Conservation (phyloP, 495 filamentous ascomycete species). For the Lasiosphaeria hispida region DNA sequence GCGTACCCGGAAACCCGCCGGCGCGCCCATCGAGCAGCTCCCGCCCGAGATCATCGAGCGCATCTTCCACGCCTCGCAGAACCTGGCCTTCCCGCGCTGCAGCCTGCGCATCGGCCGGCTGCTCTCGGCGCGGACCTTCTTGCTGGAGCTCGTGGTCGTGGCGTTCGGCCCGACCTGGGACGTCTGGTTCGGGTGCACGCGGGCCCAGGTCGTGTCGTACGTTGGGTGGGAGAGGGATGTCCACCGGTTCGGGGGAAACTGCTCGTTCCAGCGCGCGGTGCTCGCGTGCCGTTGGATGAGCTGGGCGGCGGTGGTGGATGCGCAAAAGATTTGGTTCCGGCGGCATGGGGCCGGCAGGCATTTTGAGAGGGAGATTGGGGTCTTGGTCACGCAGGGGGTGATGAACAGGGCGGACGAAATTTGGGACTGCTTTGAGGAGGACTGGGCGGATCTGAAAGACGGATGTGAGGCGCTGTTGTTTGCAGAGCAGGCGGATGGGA, state of each 20-base stretch:
- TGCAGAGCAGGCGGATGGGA: no score
- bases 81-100: constrained; percentile 36
- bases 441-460: no score
- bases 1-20: constrained; percentile 14
- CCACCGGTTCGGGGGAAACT: constrained; percentile 25
- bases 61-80: constrained; percentile 39
- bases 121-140: constrained; percentile 30
- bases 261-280: constrained; percentile 26
- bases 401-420: no score
- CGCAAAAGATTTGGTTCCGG: constrained; percentile 30
- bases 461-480: no score
- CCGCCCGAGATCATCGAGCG: constrained; percentile 44
- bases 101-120: constrained; percentile 35
- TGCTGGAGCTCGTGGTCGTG: constrained; percentile 26
- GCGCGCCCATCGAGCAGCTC: constrained; percentile 34
- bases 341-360: constrained; percentile 3
- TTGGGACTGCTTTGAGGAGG: no score
- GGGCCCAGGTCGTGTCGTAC: neutral
- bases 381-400: neutral
- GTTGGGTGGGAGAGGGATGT: constrained; percentile 5
- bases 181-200: constrained; percentile 24
- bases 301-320: constrained; percentile 29
- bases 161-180: constrained; percentile 44
- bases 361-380: neutral
- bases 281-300: constrained; percentile 32